phyloP scores from a whole-genome alignment of 139 green algal genomes.

The Ettlia oleoabundans region DNA sequence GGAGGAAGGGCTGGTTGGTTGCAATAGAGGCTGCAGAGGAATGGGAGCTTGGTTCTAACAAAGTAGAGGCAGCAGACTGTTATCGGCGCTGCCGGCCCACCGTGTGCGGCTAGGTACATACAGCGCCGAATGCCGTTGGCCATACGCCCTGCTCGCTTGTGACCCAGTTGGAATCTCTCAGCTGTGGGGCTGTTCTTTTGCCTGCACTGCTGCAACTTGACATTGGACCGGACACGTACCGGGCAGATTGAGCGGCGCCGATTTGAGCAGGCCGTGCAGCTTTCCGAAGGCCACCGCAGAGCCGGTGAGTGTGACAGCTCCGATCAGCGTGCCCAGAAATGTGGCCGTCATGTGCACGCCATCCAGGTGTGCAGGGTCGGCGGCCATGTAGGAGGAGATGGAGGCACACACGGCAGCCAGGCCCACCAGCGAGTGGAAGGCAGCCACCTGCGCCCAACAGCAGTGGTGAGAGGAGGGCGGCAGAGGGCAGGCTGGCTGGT shows the following conservation, averaged over 20 bases:
- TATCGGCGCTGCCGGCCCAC: too few species aligned
- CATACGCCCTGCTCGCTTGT: too few species aligned
- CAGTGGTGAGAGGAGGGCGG: too few species aligned
- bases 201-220: too few species aligned
- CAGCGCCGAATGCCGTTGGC: too few species aligned
- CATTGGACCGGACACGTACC: too few species aligned
- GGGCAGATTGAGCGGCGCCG: constrained; percentile 72
- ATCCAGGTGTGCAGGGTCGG: constrained; percentile 46
- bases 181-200: too few species aligned
- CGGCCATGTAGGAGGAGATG: constrained; percentile 74
- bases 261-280: constrained; percentile 82
- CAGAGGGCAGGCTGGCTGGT: too few species aligned
- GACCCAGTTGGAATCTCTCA: too few species aligned
- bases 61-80: too few species aligned
- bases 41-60: too few species aligned
- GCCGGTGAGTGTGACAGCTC: constrained; percentile 86
- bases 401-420: constrained; percentile 74
- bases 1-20: background rate
- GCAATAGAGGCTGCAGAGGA: background rate
- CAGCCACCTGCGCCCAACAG: constrained; percentile 82
- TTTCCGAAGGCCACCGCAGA: constrained; percentile 90
- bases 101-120: too few species aligned
- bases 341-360: constrained; percentile 73
- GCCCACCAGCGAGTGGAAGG: constrained; percentile 90
- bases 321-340: constrained; percentile 84